These are phyloP conservation scores for Elongisporangium prolatum DNA, from an alignment of 352 stramenopile species.

Conservation along the genomic window DNA sequence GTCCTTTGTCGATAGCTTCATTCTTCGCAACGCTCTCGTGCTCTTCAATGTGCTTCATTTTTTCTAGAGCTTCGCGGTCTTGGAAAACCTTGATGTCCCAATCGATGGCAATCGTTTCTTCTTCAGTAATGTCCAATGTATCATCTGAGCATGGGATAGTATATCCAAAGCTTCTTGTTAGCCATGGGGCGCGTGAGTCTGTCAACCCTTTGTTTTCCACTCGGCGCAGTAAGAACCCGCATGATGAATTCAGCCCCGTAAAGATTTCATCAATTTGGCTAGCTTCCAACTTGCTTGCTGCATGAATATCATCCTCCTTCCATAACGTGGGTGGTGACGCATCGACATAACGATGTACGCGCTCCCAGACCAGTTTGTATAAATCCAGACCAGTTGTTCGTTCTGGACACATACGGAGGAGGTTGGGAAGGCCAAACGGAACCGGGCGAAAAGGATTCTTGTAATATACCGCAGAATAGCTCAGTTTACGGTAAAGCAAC, in stretches of 20 bases:
- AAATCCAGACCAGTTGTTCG: constrained; percentile 73
- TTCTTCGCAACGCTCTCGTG: constrained; percentile 81
- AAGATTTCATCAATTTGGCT: constrained; percentile 84
- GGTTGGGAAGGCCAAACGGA: constrained; percentile 81
- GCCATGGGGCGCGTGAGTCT: constrained; percentile 71
- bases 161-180: constrained; percentile 74
- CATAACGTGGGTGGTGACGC: constrained; percentile 33
- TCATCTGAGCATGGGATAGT: constrained; percentile 78
- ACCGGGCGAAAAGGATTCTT: constrained; percentile 86
- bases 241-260: constrained; percentile 60
- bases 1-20: constrained; percentile 84
- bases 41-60: constrained; percentile 82
- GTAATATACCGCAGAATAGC: constrained; percentile 85
- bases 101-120: constrained; percentile 85
- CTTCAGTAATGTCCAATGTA: constrained; percentile 73
- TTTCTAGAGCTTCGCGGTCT: constrained; percentile 74
- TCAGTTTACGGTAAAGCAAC: constrained; percentile 80
- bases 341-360: constrained; percentile 79
- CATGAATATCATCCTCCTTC: constrained; percentile 20
- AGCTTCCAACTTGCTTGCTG: constrained; percentile 30
- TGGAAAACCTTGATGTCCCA: constrained; percentile 85
- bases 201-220: constrained; percentile 83
- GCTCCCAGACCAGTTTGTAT: constrained; percentile 79
- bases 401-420: constrained; percentile 84
- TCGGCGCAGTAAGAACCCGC: constrained; percentile 73